These are phyloP conservation scores for Peltaster fructicola DNA, from an alignment of 2,329 filamentous ascomycete species.

Conservation along the genomic window DNA sequence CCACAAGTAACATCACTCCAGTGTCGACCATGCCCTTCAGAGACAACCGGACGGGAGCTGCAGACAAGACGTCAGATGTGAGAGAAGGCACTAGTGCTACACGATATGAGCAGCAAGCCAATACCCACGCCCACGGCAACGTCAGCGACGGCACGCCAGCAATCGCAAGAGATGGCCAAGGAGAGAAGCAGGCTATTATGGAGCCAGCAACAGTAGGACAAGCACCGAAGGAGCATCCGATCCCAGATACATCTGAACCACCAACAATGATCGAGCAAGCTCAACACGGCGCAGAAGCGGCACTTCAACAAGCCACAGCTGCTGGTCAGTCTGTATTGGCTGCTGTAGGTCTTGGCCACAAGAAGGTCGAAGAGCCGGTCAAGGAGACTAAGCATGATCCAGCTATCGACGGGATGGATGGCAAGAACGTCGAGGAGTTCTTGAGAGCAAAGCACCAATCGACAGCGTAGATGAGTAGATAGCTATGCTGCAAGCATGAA, in stretches of 20 bases:
- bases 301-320: slow-evolving; percentile 15
- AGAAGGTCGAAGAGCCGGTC: slow-evolving; percentile 10
- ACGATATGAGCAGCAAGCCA: slow-evolving; percentile 23
- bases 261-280: slow-evolving; percentile 26
- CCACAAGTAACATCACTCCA: slow-evolving; percentile 2
- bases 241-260: slow-evolving; percentile 13
- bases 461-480: too few relatives aligned
- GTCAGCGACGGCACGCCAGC: slow-evolving; percentile 27
- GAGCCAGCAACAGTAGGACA: slow-evolving; percentile 32
- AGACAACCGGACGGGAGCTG: not conserved
- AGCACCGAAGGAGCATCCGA: slow-evolving; percentile 29
- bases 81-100: slow-evolving; percentile 24
- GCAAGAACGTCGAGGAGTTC: slow-evolving; percentile 20
- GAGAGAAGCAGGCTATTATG: slow-evolving; percentile 28
- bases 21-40: not conserved
- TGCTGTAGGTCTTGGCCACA: slow-evolving; percentile 15
- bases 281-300: slow-evolving; percentile 20
- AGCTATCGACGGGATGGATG: slow-evolving; percentile 14
- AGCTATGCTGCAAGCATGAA: too few relatives aligned
- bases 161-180: slow-evolving; percentile 23
- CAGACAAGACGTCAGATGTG: slow-evolving; percentile 2
- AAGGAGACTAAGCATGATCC: slow-evolving; percentile 14
- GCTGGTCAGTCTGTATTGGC: slow-evolving; percentile 18
- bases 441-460: slow-evolving; percentile 16
- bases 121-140: slow-evolving; percentile 27